Base-by-base conservation (phyloP, 179 eudicot genomes). In the Silene vulgaris region DNA sequence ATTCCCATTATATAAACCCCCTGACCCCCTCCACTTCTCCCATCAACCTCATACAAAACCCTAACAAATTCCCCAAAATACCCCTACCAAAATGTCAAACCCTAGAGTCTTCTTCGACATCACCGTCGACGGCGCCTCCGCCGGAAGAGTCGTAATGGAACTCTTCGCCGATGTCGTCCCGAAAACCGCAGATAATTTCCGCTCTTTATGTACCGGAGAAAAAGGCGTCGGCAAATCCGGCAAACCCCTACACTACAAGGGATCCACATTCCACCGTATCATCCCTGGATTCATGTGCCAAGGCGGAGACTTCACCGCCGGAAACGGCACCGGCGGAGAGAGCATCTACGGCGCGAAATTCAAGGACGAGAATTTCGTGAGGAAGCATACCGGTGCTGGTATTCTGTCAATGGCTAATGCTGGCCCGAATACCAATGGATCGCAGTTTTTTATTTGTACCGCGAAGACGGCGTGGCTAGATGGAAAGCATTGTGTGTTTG, bases 291-390 rank as follows among this genome's bases (percentile, higher is more conserved):
- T 82, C 86, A 89, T 90, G 92, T 90, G 96, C 75, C 97, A 92
- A 71, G 97, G 97, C 0, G 97, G 97, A 0, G 97, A 92, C 5
- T 92, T 92, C 87, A 92, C 97, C 77, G 84, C 81, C 62, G 89
- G 90, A 2, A 92, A 92, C 76, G 97, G 97, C 8, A 92, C 96
- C 23, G 97, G 97, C 0, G 97, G 97, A 1, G 96, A 90, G 71
- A 85, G 89, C 5, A 92, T 92, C 81, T 90, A 92, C 82, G 97
- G 97, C 0, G 14, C 78, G 0, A 88, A 89, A 69, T 92, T 92
- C 78, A 76, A 76, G 9, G 97, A 92, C 45, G 97, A 92, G 89
- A 92, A 90, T 61, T 92, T 92, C 86, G 73, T 23, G 3, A 87
- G 45, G 87, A 90, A 86, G 87, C 97, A 92, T 81, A 90, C 96